A percentile compares a stretch with the other conserved stretches of the same genome.
Evolutionary conservation across 2,329 filamentous ascomycete species (phyloP).

Genomic region (Penicillium brevicompactum): DNA sequence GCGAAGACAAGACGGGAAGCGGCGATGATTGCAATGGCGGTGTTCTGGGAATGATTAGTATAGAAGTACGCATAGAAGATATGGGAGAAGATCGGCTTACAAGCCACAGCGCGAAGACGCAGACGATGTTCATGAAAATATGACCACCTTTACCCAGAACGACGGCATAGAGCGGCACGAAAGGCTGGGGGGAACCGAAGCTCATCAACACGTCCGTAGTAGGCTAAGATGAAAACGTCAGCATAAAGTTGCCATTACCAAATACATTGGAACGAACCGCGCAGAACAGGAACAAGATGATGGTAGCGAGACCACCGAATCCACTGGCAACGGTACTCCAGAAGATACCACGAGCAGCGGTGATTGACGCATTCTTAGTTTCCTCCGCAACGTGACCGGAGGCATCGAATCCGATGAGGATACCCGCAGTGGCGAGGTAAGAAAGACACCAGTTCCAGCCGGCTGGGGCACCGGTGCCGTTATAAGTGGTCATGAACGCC

Average conservation of each 20-base stretch:
- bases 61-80: not conserved
- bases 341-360: constrained; percentile 63
- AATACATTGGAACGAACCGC: constrained; percentile 27
- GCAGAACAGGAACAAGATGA: constrained; percentile 64
- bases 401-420: constrained; percentile 64
- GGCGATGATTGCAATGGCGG: constrained; percentile 61
- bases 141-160: constrained; percentile 60
- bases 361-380: constrained; percentile 59
- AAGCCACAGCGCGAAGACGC: constrained; percentile 25
- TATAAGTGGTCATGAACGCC: constrained; percentile 64
- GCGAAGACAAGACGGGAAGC: constrained; percentile 65
- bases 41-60: constrained; percentile 46
- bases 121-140: constrained; percentile 64
- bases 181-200: constrained; percentile 59
- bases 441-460: constrained; percentile 67
- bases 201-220: constrained; percentile 56
- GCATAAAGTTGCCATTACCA: not conserved
- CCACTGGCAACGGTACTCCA: constrained; percentile 62
- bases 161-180: constrained; percentile 60
- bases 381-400: constrained; percentile 64
- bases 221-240: constrained; percentile 42
- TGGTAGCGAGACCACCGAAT: constrained; percentile 56
- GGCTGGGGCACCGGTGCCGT: constrained; percentile 57
- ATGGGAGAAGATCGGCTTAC: constrained; percentile 8
- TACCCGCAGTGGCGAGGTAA: constrained; percentile 62